These are phyloP conservation scores for Crithidia expoeki DNA, from an alignment of 208 protist genomes.

Conservation along the genomic window DNA sequence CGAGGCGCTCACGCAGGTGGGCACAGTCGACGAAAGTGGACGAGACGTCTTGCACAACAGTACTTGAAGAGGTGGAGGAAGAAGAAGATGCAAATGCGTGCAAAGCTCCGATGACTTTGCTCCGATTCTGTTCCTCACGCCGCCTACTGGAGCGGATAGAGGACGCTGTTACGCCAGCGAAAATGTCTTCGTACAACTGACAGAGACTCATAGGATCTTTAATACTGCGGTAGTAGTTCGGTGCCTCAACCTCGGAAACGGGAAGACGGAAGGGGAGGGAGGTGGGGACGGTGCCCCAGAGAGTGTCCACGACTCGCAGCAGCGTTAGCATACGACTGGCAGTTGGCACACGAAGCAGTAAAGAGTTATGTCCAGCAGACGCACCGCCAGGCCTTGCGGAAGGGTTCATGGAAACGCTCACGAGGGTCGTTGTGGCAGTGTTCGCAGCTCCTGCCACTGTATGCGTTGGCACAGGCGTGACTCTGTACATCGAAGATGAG, in stretches of 20 bases:
- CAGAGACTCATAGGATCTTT: conserved; percentile 58
- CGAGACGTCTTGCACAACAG: conserved; percentile 9
- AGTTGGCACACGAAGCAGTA: conserved; percentile 24
- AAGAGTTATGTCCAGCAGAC: background rate
- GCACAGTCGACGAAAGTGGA: conserved; percentile 36
- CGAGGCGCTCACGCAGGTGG: conserved; percentile 49
- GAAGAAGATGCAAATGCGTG: background rate
- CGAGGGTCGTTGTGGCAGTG: background rate
- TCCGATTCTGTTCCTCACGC: background rate
- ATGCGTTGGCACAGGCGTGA: background rate
- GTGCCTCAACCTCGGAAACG: conserved; percentile 74
- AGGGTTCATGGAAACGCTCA: background rate
- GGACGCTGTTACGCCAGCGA: conserved; percentile 27
- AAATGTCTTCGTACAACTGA: conserved; percentile 64
- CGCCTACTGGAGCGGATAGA: conserved; percentile 4
- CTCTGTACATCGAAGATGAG: background rate
- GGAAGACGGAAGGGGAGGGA: conserved; percentile 60
- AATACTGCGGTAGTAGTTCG: conserved; percentile 65
- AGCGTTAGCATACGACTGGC: conserved; percentile 37
- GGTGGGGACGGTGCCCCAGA: conserved; percentile 41
- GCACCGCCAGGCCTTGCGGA: background rate
- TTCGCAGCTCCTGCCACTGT: background rate
- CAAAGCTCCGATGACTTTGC: conserved; percentile 1
- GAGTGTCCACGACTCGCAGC: conserved; percentile 54
- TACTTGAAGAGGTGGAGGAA: background rate